These are phyloP conservation scores for Neurospora sublineolata DNA, from an alignment of 495 filamentous ascomycete species.

Conservation along the genomic window DNA sequence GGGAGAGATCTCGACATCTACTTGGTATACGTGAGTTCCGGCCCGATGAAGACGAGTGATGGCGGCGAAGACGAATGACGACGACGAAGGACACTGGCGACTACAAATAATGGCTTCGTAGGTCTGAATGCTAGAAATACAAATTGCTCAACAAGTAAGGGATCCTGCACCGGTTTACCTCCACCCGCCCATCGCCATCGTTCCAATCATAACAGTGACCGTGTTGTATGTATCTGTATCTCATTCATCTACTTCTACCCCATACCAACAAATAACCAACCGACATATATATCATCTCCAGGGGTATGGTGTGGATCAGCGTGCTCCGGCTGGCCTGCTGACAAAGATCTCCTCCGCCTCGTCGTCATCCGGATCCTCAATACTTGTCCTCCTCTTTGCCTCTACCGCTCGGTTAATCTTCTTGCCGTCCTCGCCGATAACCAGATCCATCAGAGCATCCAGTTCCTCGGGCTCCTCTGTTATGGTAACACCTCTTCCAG, in stretches of 20 bases:
- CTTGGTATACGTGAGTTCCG: constrained; percentile 40
- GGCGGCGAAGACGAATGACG: not conserved
- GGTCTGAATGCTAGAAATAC: not conserved
- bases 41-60: not conserved
- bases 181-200: not conserved
- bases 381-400: constrained; percentile 41
- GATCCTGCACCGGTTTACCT: not conserved
- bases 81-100: not conserved
- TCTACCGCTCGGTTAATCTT: constrained; percentile 38
- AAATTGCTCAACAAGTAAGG: not conserved
- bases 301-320: not conserved
- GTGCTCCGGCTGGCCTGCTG: constrained; percentile 4
- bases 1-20: constrained; percentile 40
- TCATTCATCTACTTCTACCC: not conserved
- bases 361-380: constrained; percentile 47
- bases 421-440: constrained; percentile 29
- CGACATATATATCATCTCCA: not conserved
- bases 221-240: not conserved
- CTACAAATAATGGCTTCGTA: not conserved
- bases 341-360: constrained; percentile 18
- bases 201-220: not conserved
- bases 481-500: constrained; percentile 13
- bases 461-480: constrained; percentile 22
- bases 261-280: not conserved
- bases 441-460: constrained; percentile 13